Evolutionary conservation across 352 stramenopile genomes (phyloP).

Genomic region (Pythium folliculosum): DNA sequence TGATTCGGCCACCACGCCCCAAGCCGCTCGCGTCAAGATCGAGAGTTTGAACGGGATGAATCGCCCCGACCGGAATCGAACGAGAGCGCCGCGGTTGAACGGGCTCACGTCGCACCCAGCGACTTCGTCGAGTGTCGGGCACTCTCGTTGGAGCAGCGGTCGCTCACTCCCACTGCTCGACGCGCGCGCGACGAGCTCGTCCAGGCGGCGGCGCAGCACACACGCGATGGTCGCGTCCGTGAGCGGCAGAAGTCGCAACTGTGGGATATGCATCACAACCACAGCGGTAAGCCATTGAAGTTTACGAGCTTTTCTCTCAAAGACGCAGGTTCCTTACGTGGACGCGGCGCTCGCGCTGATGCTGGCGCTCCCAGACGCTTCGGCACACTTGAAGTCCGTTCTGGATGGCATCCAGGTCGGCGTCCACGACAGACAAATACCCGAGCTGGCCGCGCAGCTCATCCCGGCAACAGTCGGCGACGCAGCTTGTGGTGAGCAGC

Average conservation of each 20-base stretch:
- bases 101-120: neutral
- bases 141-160: neutral
- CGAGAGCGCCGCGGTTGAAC: neutral
- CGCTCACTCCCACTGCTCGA: neutral
- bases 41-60: conserved; percentile 11
- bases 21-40: neutral
- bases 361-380: neutral
- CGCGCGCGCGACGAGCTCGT: conserved; percentile 2
- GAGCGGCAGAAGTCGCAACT: neutral
- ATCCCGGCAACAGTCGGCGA: neutral
- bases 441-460: neutral
- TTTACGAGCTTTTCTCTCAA: no score
- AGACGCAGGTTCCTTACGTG: no score
- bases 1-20: neutral
- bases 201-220: neutral
- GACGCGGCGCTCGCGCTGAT: neutral
- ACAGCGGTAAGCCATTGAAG: no score
- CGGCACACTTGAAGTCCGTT: neutral
- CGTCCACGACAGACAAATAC: neutral
- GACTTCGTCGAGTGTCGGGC: neutral
- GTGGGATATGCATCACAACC: no score
- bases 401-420: neutral
- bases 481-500: neutral
- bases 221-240: neutral
- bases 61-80: conserved; percentile 6